Evolutionary conservation across 2,329 filamentous ascomycete species (phyloP), one percentile per base, ranked within the genome.

Genomic region (Fonsecaea multimorphosa): DNA sequence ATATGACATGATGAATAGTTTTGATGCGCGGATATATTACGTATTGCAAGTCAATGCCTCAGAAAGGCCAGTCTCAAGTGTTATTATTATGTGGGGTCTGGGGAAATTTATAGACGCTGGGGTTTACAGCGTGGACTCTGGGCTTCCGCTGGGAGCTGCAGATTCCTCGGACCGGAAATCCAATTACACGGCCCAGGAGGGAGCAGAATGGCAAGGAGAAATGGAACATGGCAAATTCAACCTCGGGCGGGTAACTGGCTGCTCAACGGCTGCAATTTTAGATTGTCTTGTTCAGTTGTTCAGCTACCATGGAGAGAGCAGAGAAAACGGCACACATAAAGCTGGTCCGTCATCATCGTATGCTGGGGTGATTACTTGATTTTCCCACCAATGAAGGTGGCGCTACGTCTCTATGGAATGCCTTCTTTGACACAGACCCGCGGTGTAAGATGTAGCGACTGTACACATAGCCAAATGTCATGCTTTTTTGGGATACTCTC

Each of bases 401-500:
- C n/a, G n/a, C n/a, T n/a, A n/a, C n/a, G n/a, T n/a, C n/a, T n/a
- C n/a, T n/a, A n/a, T n/a, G n/a, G n/a, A n/a, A n/a, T n/a, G n/a
- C n/a, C n/a, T n/a, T n/a, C n/a, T n/a, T n/a, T n/a, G n/a, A n/a
- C n/a, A n/a, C n/a, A n/a, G n/a, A n/a, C 5, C 11, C 9, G 34
- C 14, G 9, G 34, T 38, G 34, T 14, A 14, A 12, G 5, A 11
- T 12, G 3, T 38, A 38, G 14, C 14, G 3, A 12, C 9, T 8
- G 9, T 38, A 38, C 9, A 14, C 3, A 14, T 14, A 8, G 4
- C 34, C 34, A 14, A 38, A 12, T 14, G 9, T 38, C 34, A 38
- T 38, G 14, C 34, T 51, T 51, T 51, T n/a, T 51, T 51, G 5
- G 56, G 36, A 49, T 59, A 59, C 27, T 60, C 57, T 31, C 57